A percentile compares a stretch with the other conserved stretches of the same genome.
These are phyloP conservation scores for Fraxinus platypoda DNA, from an alignment of 305 asterid species.

Conservation along the genomic window DNA sequence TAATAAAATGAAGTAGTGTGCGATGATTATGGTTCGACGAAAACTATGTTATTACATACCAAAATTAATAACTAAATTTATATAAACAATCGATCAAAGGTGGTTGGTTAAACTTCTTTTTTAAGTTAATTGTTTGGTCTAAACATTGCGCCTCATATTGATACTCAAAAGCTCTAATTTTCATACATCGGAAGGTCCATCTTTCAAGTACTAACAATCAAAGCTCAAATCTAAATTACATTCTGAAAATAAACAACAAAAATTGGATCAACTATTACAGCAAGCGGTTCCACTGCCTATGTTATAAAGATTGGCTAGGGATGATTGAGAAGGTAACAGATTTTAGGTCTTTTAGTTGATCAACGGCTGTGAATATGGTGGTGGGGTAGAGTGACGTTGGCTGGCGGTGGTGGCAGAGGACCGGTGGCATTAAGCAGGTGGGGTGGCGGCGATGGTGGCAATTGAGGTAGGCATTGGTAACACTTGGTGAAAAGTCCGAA, in stretches of 20 bases:
- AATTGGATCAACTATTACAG: background rate
- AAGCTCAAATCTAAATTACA: constrained; percentile 4
- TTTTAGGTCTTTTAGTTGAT: background rate
- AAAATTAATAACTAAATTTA: too few relatives aligned
- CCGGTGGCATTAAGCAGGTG: constrained; percentile 38
- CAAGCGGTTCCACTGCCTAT: background rate
- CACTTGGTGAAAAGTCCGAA: constrained; percentile 84
- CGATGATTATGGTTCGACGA: background rate
- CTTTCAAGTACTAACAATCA: constrained; percentile 3
- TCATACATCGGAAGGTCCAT: background rate
- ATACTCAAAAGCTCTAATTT: background rate
- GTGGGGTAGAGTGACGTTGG: constrained; percentile 34
- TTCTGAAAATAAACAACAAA: background rate
- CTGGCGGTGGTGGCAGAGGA: constrained; percentile 33
- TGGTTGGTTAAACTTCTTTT: background rate
- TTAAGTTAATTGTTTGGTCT: background rate
- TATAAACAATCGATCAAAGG: background rate
- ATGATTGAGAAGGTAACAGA: background rate
- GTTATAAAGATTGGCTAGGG: background rate
- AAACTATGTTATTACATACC: background rate
- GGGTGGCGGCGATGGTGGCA: constrained; percentile 22
- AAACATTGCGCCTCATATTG: background rate
- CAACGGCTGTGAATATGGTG: constrained; percentile 28
- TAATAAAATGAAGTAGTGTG: background rate
- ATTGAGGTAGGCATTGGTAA: constrained; percentile 67